Evolutionary conservation across 2,329 filamentous ascomycete genomes (phyloP).

Genomic region (Trichoderma harzianum): DNA sequence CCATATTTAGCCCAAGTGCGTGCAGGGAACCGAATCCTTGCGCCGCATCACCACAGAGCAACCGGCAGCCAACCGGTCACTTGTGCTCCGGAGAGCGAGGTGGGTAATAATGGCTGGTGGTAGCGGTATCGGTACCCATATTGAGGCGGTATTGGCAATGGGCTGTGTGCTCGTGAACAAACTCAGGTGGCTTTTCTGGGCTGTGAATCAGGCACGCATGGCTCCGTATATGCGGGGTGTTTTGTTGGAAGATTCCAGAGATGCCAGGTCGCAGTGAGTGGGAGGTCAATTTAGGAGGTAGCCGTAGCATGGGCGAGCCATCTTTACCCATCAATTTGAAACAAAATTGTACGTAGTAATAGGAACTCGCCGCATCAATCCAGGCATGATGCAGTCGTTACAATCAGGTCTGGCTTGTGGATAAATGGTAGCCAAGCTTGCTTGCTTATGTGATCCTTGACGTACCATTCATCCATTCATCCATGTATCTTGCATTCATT

Average conservation of each 20-base stretch:
- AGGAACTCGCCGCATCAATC: not conserved
- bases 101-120: not conserved
- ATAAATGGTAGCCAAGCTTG: not conserved
- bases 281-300: not conserved
- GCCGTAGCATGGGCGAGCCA: not conserved
- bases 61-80: not conserved
- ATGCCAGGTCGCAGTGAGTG: not conserved
- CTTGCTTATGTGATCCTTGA: not conserved
- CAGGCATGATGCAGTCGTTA: not conserved
- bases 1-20: not conserved
- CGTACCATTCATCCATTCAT: not conserved
- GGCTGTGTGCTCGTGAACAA: not conserved
- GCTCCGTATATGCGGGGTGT: not conserved
- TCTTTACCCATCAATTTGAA: not conserved
- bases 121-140: not conserved
- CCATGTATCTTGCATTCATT: not conserved
- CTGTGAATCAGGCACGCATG: not conserved
- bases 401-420: not conserved
- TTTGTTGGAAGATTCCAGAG: not conserved
- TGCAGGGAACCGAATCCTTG: not conserved
- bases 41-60: not conserved
- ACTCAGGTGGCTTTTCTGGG: not conserved
- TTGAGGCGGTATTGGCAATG: not conserved
- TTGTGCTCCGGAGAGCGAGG: not conserved
- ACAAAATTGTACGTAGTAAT: not conserved